Evolutionary conservation across 1,284 basidiomycete species (phyloP), one percentile per base, ranked within the genome.

Genomic region (Coniophora puteana): DNA sequence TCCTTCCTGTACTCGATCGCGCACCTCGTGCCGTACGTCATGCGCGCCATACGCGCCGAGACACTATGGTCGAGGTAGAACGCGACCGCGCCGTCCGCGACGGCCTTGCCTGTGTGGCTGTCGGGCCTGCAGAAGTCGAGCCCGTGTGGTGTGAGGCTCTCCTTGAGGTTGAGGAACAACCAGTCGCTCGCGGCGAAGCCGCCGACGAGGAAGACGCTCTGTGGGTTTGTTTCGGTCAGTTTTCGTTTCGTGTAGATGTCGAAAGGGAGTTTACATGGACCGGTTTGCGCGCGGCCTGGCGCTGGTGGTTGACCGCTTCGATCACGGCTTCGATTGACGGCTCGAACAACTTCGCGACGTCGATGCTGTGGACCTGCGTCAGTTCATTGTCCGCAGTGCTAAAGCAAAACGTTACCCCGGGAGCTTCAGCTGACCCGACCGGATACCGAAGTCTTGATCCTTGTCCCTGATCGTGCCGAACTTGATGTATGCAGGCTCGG

Each of bases 181-280:
- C 67, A 74, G 16, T 73, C 66, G 40, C 66, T 74, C 3, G 69
- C 70, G 2, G 68, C 70, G 40, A 74, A 75, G 7, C 73, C 72
- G 18, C 72, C 73, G 2, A 67, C 61, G 11, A 71, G 57, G 36
- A 69, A 67, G 23, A 65, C 48, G 3, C 54, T 57, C 69, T 67
- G 32, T 22, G 13, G 1, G 3, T 18, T 33, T 4, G 28, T 54
- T 28, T 48, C 44, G 36, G 27, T 13, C 16, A 11, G 18, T 23
- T 23, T 7, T 24, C 11, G 17, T 5, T 30, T 6, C 2, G 14
- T 20, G 4, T 16, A 2, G 1, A 3, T 28, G 12, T 18, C 13
- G 7, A 31, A 11, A 29, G 1, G 22, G 50, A 26, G 2, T 20
- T 41, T 39, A 69, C 68, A 3, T 53, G 51, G 38, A 63, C 59